Conservation (phyloP, 139 green algal genomes). For the Haematococcus sp. region DNA sequence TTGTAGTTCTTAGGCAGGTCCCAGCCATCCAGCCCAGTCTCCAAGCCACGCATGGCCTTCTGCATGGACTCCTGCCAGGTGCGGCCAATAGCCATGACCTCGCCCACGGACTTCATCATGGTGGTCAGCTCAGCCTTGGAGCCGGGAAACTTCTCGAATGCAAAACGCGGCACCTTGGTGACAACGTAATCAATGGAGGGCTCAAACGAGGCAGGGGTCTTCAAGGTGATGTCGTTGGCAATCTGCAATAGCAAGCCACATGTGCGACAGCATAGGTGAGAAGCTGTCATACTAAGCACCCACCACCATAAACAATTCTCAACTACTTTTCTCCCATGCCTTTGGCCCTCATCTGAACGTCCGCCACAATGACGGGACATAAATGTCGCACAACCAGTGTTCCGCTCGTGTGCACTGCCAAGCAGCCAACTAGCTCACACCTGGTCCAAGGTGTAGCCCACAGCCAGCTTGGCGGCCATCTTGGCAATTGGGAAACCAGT, state of each 20-base stretch:
- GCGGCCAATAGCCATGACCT: slow-evolving; percentile 98
- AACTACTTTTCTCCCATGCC: no score
- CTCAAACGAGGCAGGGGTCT: slow-evolving; percentile 98
- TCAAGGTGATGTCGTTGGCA: slow-evolving; percentile 98
- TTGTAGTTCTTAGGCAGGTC: slow-evolving; percentile 80
- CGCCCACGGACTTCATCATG: slow-evolving; percentile 93
- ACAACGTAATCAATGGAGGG: slow-evolving; percentile 99
- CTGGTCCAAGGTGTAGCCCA: slow-evolving; percentile 95
- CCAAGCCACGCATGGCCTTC: slow-evolving; percentile 93
- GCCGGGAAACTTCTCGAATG: slow-evolving; percentile 99
- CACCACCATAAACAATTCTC: no score
- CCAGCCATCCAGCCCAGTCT: slow-evolving; percentile 90
- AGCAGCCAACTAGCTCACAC: background rate
- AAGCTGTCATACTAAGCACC: background rate
- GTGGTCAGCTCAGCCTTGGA: slow-evolving; percentile 87
- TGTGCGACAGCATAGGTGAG: background rate
- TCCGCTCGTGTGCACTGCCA: background rate
- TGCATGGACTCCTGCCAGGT: slow-evolving; percentile 96
- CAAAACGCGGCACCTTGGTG: slow-evolving; percentile 91
- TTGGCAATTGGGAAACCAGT: slow-evolving; percentile 99
- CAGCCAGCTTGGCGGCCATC: slow-evolving; percentile 97
- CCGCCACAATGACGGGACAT: no score
- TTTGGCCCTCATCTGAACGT: background rate
- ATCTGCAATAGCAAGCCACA: slow-evolving; percentile 47
- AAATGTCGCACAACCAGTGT: no score